Percentiles rank a stretch among this genome's conserved stretches.
These are phyloP conservation scores for Begonia peltatifolia DNA, from an alignment of 306 rosid genomes.

Conservation along the genomic window DNA sequence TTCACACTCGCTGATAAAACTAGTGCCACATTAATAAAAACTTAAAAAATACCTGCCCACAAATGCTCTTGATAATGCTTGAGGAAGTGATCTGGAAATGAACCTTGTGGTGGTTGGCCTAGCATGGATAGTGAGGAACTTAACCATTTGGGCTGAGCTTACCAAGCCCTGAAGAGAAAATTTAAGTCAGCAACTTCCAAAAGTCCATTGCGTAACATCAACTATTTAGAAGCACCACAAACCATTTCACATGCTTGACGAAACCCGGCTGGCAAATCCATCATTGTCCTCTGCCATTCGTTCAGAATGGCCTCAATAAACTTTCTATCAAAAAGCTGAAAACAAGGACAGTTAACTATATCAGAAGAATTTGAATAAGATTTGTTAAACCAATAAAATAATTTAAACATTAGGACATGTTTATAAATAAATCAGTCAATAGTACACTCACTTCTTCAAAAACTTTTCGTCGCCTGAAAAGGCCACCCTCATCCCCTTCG, in stretches of 20 bases:
- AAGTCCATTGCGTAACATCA: too few relatives aligned
- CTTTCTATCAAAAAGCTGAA: constrained; percentile 85
- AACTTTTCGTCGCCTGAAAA: constrained; percentile 71
- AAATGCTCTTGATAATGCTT: constrained; percentile 77
- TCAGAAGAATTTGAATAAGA: too few relatives aligned
- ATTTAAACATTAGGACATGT: background rate
- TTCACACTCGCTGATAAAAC: too few relatives aligned
- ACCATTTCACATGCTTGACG: constrained; percentile 99
- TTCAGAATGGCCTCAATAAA: constrained; percentile 86
- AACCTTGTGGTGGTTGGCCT: constrained; percentile 80
- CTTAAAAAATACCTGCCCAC: constrained; percentile 69
- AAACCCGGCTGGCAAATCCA: constrained; percentile 97
- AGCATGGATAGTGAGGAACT: constrained; percentile 66
- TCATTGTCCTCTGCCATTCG: constrained; percentile 89
- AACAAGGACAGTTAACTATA: constrained; percentile 9
- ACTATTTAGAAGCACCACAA: constrained; percentile 1
- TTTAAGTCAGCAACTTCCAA: constrained; percentile 16
- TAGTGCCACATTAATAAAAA: too few relatives aligned
- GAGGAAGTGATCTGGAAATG: constrained; percentile 63
- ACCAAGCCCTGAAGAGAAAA: constrained; percentile 63
- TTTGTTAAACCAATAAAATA: too few relatives aligned
- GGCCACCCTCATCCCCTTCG: constrained; percentile 95
- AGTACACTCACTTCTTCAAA: constrained; percentile 69
- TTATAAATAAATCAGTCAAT: background rate
- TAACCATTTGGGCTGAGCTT: constrained; percentile 98